Percentiles rank a stretch among this genome's conserved stretches.
Conservation (phyloP, 192 early-diverging fungal genomes). For the Phycomyces blakesleeanus region DNA sequence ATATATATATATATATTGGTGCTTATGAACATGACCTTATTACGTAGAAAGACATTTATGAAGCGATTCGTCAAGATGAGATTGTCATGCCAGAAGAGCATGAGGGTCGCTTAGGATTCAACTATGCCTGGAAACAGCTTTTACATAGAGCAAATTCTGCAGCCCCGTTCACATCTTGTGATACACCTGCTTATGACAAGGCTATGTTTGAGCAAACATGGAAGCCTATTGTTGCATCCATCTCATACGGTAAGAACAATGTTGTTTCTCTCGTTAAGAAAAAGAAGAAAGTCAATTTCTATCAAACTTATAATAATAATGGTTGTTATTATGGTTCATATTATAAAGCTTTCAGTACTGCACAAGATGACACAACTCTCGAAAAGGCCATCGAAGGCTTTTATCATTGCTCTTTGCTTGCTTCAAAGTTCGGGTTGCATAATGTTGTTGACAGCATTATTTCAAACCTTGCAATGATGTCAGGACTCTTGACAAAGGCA, state of each 20-base stretch:
- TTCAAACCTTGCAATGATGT: conserved; percentile 67
- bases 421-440: conserved; percentile 66
- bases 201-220: conserved; percentile 77
- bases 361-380: conserved; percentile 70
- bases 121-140: conserved; percentile 88
- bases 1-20: neutral
- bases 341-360: conserved; percentile 69
- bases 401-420: conserved; percentile 67
- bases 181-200: conserved; percentile 65
- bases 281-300: neutral
- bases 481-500: conserved; percentile 54
- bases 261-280: neutral
- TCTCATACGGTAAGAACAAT: conserved; percentile 67
- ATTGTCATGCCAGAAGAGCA: conserved; percentile 98
- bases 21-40: neutral
- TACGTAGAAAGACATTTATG: conserved; percentile 63
- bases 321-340: too few relatives aligned
- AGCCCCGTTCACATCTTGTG: conserved; percentile 55
- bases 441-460: conserved; percentile 82
- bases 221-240: conserved; percentile 70
- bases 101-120: conserved; percentile 90
- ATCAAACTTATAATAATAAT: too few relatives aligned
- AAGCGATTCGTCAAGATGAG: conserved; percentile 84
- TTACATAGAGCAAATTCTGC: conserved; percentile 49
- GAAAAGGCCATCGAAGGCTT: conserved; percentile 81